Evolutionary conservation across 2,329 filamentous ascomycete species (phyloP).

Genomic region (Cytospora piceicola): DNA sequence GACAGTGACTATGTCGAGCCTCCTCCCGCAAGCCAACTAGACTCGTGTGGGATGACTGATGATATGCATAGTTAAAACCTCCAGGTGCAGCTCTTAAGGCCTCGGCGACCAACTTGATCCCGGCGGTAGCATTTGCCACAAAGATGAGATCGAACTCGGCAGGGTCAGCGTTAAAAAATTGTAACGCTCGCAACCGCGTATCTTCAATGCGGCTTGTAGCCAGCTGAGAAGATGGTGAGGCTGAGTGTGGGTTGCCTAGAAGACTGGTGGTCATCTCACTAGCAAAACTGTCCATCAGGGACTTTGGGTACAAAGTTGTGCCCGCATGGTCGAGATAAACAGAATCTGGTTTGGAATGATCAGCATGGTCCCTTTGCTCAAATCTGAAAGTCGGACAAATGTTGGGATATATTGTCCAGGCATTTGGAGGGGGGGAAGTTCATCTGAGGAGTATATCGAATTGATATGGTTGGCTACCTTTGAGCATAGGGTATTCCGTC

Average conservation of each 20-base stretch:
- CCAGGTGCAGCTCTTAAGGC: slow-evolving; percentile 67
- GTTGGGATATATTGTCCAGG: not conserved
- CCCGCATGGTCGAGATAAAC: slow-evolving; percentile 93
- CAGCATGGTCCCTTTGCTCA: slow-evolving; percentile 11
- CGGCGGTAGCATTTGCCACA: slow-evolving; percentile 85
- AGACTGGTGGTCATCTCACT: slow-evolving; percentile 77
- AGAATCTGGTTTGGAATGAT: slow-evolving; percentile 55
- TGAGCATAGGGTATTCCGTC: slow-evolving; percentile 70
- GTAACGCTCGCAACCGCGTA: slow-evolving; percentile 69
- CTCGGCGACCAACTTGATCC: slow-evolving; percentile 81
- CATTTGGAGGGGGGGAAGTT: slow-evolving; percentile 23
- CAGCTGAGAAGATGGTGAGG: slow-evolving; percentile 77
- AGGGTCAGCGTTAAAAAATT: slow-evolving; percentile 81
- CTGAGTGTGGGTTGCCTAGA: slow-evolving; percentile 91
- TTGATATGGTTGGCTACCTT: slow-evolving; percentile 50
- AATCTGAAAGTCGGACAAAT: not conserved
- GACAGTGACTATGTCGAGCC: slow-evolving; percentile 66
- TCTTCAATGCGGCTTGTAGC: slow-evolving; percentile 77
- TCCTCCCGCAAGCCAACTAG: slow-evolving; percentile 79
- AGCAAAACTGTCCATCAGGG: slow-evolving; percentile 78
- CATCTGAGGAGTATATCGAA: slow-evolving; percentile 6
- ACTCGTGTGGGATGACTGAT: slow-evolving; percentile 84
- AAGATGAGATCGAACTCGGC: slow-evolving; percentile 86
- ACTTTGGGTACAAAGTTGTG: slow-evolving; percentile 82
- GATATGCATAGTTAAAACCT: slow-evolving; percentile 85